Evolutionary conservation across 1,139 yeast genomes (phyloP), one percentile per base, ranked within the genome.

Genomic region (Candida tropicalis): DNA sequence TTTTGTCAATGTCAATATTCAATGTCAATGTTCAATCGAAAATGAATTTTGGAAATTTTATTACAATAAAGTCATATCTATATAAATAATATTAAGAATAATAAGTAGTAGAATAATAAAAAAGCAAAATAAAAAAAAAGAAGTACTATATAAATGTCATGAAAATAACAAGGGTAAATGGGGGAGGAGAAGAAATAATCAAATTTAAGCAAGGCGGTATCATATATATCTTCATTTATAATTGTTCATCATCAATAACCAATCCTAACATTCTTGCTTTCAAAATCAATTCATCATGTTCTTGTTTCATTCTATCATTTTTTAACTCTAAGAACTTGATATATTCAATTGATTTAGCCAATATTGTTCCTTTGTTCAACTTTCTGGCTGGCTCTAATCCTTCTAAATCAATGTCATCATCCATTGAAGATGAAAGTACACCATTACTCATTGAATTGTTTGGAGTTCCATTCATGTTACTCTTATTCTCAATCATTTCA

Each of bases 361-460:
- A 57, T 16, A 72, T 71, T 13, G 74, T 72, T 2, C 77, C 77
- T 54, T 73, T 73, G 52, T 71, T 72, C 39, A 73, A 56, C 49
- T 73, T 73, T 36, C 68, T 57, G 6, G 77, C 77, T 1, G 77
- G 77, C 47, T 70, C 74, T 41, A 73, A 59, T 3, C 77, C 78
- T 55, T 72, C 77, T 29, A 72, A 58, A 43, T 66, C 71, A 35
- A 55, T 52, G 20, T 51, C 49, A 25, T 43, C 53, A 38, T 45
- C 52, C 17, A 42, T 17, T 16, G 38, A 41, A 9, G 39, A 39
- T n/a, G 23, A 36, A 12, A 16, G 31, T 6, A 18, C 22, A 16
- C 38, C 42, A 20, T 28, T 25, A 8, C 4, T n/a, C 13, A 18
- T 13, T 13, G n/a, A n/a, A 18, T 15, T 13, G 7, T 11, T 11